These are phyloP conservation scores for Alternaria alternata DNA, from an alignment of 2,329 filamentous ascomycete species.

Conservation along the genomic window DNA sequence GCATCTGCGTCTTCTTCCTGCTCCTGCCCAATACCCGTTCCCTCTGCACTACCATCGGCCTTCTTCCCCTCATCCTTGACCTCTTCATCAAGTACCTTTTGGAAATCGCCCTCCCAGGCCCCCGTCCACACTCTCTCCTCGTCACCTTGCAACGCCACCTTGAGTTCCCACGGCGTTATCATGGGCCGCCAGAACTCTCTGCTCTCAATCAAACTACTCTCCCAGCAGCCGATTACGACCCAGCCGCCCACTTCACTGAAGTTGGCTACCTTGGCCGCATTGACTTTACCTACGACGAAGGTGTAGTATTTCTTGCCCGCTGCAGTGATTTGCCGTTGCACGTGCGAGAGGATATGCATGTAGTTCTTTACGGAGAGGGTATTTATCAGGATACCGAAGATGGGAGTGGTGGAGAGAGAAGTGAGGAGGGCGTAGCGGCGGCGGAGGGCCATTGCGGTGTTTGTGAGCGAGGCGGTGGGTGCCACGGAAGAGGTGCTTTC, in stretches of 20 bases:
- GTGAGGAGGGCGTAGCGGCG: constrained; percentile 89
- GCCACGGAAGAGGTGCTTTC: constrained; percentile 35
- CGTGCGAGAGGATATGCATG: constrained; percentile 76
- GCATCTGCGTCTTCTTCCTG: constrained; percentile 15
- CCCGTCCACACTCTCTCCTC: constrained; percentile 83
- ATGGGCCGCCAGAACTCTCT: constrained; percentile 88
- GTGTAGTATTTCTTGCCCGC: constrained; percentile 96
- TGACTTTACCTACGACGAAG: constrained; percentile 95
- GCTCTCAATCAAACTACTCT: constrained; percentile 90
- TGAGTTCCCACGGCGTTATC: constrained; percentile 93
- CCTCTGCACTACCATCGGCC: constrained; percentile 46
- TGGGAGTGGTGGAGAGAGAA: constrained; percentile 77
- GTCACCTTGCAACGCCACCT: constrained; percentile 77
- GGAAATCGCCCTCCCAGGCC: constrained; percentile 88
- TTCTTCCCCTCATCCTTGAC: constrained; percentile 17
- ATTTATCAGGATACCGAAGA: constrained; percentile 95
- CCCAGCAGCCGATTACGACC: constrained; percentile 98
- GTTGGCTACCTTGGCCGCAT: constrained; percentile 94
- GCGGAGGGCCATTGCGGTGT: constrained; percentile 69
- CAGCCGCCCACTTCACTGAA: constrained; percentile 95
- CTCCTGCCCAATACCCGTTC: constrained; percentile 68
- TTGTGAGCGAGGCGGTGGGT: constrained; percentile 54
- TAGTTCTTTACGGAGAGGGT: constrained; percentile 94
- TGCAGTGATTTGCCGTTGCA: constrained; percentile 74
- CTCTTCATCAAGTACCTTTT: constrained; percentile 65